These are phyloP conservation scores for Massarina eburnea DNA, from an alignment of 2,329 filamentous ascomycete species.

Conservation along the genomic window DNA sequence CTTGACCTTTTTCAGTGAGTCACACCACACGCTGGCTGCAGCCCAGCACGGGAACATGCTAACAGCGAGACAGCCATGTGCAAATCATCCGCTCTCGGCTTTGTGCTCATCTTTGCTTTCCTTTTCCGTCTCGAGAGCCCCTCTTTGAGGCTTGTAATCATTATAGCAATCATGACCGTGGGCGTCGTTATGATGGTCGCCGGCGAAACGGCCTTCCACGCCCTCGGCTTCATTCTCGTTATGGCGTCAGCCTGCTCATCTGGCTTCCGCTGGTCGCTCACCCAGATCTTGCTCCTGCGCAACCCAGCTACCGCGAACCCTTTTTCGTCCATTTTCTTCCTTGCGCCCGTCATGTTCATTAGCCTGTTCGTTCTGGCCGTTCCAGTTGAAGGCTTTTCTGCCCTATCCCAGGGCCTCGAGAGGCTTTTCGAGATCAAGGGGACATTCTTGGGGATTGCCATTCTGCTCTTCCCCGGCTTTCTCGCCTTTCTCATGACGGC, in stretches of 20 bases:
- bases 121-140: constrained; percentile 87
- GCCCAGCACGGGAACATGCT: constrained; percentile 5
- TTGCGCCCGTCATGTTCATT: constrained; percentile 96
- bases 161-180: constrained; percentile 88
- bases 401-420: constrained; percentile 67
- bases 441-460: constrained; percentile 62
- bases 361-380: constrained; percentile 79
- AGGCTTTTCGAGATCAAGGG: constrained; percentile 70
- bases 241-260: constrained; percentile 94
- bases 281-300: constrained; percentile 89
- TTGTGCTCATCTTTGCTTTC: constrained; percentile 94
- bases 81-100: constrained; percentile 94
- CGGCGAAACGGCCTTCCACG: constrained; percentile 86
- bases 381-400: constrained; percentile 76
- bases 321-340: constrained; percentile 94
- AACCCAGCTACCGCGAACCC: constrained; percentile 96
- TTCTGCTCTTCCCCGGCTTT: constrained; percentile 84
- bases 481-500: constrained; percentile 97
- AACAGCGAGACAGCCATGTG: constrained; percentile 69
- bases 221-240: constrained; percentile 85
- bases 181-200: constrained; percentile 99
- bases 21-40: not conserved
- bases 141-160: constrained; percentile 79
- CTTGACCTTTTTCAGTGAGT: constrained; percentile 82
- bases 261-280: constrained; percentile 97